A percentile compares a stretch with the other conserved stretches of the same genome.
These are phyloP conservation scores for Chondrus crispus DNA, from an alignment of 23 red algal species.

Conservation along the genomic window DNA sequence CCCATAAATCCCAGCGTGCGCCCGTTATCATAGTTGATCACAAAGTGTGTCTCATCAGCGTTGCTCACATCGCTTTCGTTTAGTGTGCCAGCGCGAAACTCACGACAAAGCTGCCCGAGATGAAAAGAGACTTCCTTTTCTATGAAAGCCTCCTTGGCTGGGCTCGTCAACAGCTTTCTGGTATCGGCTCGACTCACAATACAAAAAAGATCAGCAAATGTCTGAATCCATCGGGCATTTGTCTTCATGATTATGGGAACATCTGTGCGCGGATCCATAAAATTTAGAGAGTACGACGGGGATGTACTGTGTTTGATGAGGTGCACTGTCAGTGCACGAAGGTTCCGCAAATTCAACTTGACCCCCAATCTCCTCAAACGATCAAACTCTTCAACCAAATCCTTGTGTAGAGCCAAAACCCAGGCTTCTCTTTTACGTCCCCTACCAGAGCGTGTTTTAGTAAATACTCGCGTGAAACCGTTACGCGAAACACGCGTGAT, in stretches of 20 bases:
- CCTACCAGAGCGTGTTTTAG: not conserved
- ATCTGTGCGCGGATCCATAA: no score
- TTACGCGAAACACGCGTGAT: not conserved
- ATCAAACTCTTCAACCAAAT: slow-evolving; percentile 18
- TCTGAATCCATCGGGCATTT: not conserved
- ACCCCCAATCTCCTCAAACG: not conserved
- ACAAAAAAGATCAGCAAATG: not conserved
- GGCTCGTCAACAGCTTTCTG: not conserved
- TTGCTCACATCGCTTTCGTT: not conserved
- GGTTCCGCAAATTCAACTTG: not conserved
- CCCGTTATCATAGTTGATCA: not conserved
- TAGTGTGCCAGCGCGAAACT: not conserved
- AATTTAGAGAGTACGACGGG: not conserved
- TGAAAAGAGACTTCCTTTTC: not conserved
- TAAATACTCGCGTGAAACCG: not conserved
- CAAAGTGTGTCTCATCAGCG: not conserved
- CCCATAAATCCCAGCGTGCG: not conserved
- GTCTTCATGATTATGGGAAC: not conserved
- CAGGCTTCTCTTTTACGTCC: not conserved
- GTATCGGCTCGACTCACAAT: not conserved
- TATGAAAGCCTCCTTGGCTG: not conserved
- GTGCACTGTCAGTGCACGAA: not conserved
- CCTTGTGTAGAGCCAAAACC: not conserved
- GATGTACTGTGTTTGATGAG: not conserved
- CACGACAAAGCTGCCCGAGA: not conserved